phyloP scores from a whole-genome alignment of 805 yeast species.

The Wickerhamomyces hampshirensis region DNA sequence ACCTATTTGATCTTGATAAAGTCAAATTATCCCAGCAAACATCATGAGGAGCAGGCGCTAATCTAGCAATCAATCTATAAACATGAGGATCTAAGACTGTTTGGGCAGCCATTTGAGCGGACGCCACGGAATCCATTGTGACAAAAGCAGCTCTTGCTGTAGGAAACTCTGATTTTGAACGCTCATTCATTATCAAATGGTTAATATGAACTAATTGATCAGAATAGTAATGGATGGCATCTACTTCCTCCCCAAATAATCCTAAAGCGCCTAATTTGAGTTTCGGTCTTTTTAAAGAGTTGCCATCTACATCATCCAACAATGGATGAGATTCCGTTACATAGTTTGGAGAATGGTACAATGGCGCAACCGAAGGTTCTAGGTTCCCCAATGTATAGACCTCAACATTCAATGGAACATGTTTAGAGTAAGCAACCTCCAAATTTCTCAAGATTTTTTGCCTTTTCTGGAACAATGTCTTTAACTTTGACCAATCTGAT shows the following conservation, averaged over 20 bases:
- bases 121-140: constrained; percentile 91
- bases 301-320: neutral
- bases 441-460: constrained; percentile 45
- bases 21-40: constrained; percentile 89
- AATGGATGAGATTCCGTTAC: constrained; percentile 5
- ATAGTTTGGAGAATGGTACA: constrained; percentile 1
- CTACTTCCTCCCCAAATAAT: constrained; percentile 63
- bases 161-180: constrained; percentile 49
- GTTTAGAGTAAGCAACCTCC: constrained; percentile 45
- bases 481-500: constrained; percentile 76
- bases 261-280: constrained; percentile 54
- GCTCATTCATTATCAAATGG: constrained; percentile 42
- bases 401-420: constrained; percentile 16
- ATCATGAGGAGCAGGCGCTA: constrained; percentile 97
- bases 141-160: constrained; percentile 88
- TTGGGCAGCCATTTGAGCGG: constrained; percentile 96
- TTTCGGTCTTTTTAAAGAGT: constrained; percentile 18
- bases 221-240: constrained; percentile 74
- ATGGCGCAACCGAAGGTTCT: constrained; percentile 24
- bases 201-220: constrained; percentile 66
- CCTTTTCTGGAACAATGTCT: constrained; percentile 57
- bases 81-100: constrained; percentile 90
- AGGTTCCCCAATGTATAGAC: constrained; percentile 23
- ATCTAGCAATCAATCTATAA: constrained; percentile 68
- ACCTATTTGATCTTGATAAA: constrained; percentile 65